Conservation (phyloP, 208 protist species). For the Leptomonas pyrrhocoris region DNA sequence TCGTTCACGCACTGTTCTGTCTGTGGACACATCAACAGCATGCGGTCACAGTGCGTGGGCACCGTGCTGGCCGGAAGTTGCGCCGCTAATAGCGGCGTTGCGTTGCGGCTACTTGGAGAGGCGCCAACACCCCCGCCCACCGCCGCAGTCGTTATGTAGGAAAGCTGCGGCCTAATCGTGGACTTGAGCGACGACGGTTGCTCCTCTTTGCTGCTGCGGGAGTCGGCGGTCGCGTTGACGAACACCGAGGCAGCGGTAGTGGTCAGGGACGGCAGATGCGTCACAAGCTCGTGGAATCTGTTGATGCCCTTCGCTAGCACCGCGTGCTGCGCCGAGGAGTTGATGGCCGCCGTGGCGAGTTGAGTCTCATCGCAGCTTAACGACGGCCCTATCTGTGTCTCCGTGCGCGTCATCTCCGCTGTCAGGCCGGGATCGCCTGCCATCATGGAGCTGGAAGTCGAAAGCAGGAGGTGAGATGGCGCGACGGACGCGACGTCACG, state of each 20-base stretch:
- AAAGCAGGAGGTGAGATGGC: not conserved
- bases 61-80: slow-evolving; percentile 6
- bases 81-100: not conserved
- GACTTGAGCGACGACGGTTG: not conserved
- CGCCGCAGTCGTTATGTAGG: not conserved
- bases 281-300: slow-evolving; percentile 23
- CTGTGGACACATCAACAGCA: not conserved
- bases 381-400: not conserved
- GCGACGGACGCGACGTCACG: slow-evolving; percentile 16
- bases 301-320: slow-evolving; percentile 9
- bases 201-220: not conserved
- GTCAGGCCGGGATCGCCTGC: not conserved
- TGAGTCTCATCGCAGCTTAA: not conserved
- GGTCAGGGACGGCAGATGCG: slow-evolving; percentile 3
- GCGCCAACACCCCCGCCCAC: not conserved
- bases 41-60: not conserved
- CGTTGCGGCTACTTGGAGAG: not conserved
- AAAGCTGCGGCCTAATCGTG: not conserved
- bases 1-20: not conserved
- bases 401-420: not conserved
- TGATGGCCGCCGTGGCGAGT: not conserved
- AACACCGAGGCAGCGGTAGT: not conserved
- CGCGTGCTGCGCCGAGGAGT: not conserved
- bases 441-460: not conserved
- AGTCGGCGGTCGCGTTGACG: not conserved